Percentiles rank a stretch among this genome's conserved stretches.
These are phyloP conservation scores for Alternaria dauci DNA, from an alignment of 2,329 filamentous ascomycete species.

Conservation along the genomic window DNA sequence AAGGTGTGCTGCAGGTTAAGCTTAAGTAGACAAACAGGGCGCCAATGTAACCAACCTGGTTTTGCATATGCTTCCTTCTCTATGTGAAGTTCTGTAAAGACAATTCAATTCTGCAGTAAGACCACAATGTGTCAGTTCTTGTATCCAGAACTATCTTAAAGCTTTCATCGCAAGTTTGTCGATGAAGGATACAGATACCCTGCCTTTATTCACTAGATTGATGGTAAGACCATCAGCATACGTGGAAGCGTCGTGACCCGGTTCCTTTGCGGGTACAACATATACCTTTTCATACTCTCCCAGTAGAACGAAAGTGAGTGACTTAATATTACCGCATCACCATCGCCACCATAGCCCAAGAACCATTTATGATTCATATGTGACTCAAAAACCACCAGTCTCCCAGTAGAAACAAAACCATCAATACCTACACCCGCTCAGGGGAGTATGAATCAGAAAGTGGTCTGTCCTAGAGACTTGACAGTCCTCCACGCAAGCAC, in stretches of 20 bases:
- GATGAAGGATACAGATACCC: background rate
- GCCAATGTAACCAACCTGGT: background rate
- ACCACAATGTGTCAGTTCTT: background rate
- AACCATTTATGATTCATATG: too few relatives aligned
- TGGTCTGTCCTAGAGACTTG: too few relatives aligned
- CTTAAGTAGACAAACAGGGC: constrained; percentile 33
- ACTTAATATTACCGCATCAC: too few relatives aligned
- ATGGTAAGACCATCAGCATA: background rate
- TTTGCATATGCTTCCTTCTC: background rate
- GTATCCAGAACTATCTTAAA: background rate
- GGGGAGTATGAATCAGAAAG: too few relatives aligned
- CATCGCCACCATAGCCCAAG: background rate
- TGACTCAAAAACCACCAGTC: too few relatives aligned
- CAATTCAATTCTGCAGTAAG: background rate
- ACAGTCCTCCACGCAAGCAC: background rate
- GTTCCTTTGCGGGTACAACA: background rate
- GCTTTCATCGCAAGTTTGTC: background rate
- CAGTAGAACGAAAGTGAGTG: too few relatives aligned
- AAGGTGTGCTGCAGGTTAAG: constrained; percentile 45
- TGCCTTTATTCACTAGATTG: background rate
- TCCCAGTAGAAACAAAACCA: background rate
- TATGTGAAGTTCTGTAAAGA: background rate
- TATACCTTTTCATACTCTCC: background rate
- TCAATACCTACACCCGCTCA: too few relatives aligned
- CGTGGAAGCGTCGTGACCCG: background rate